A percentile compares a stretch with the other conserved stretches of the same genome.
Evolutionary conservation across 306 rosid genomes (phyloP).

Genomic region (Betula pendula): DNA sequence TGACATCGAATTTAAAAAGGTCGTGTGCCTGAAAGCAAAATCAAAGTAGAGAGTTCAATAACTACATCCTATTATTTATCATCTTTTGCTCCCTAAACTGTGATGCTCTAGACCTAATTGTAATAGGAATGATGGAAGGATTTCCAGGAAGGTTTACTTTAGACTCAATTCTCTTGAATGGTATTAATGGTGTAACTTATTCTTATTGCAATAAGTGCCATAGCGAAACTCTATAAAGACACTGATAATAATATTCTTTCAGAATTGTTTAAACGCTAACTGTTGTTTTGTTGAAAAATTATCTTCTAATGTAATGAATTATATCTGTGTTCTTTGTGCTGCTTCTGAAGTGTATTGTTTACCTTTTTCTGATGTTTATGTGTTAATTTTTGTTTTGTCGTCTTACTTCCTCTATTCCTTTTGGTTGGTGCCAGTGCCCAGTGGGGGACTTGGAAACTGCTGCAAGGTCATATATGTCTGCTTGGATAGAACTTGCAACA

Average conservation of each 20-base stretch:
- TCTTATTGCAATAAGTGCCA: neutral
- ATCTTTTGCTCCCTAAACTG: neutral
- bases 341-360: neutral
- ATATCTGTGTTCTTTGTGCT: neutral
- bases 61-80: neutral
- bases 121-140: neutral
- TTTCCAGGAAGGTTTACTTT: neutral
- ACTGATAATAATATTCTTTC: neutral
- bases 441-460: constrained; percentile 70
- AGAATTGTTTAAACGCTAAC: neutral
- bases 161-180: neutral
- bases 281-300: neutral
- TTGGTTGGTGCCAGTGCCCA: constrained; percentile 54
- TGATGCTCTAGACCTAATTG: neutral
- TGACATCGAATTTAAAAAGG: neutral
- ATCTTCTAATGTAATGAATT: neutral
- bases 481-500: constrained; percentile 88
- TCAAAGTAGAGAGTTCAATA: neutral
- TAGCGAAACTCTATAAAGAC: neutral
- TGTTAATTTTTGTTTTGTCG: neutral
- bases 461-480: constrained; percentile 58
- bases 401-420: neutral
- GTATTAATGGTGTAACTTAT: neutral
- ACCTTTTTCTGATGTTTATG: neutral
- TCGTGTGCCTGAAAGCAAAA: neutral